Base-by-base conservation (phyloP, 345 rosid species). In the Raphanus sativus region DNA sequence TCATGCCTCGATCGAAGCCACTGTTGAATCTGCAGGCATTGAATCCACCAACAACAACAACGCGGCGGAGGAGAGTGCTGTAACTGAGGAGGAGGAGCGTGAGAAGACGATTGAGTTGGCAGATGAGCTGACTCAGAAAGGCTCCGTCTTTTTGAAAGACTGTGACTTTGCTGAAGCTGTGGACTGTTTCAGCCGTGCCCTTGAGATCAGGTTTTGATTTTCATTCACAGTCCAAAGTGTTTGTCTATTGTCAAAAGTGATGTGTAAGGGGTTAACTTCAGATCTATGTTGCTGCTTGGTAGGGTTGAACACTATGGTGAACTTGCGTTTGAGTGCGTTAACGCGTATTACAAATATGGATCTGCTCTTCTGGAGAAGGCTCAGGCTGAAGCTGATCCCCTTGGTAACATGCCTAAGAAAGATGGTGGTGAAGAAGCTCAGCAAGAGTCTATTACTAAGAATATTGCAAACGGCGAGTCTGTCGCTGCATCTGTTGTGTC, bases 141-240 rank as follows among this genome's bases (percentile, higher is more conserved):
- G 96, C 61, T 69, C 81, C 10, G 33, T 6, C 8, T 96, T 90
- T 26, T 61, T 95, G 64, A 91, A 81, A 67, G 94, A 88, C 40
- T 70, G 72, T 2, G 95, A 95, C 74, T 86, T 78, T 63, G 75
- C 65, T 4, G 94, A 92, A 82, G 99, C 99, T 16, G 88, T 88
- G 8, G 98, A 95, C 32, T 95, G 92, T 86, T 91, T 89, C 54
- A 90, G 98, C 85, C 99, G 98, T 45, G 88, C 94, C 67, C 90
- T 95, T 9, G 97, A 95, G 73, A 92, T 92, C 87, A 88, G 93
- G 99, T 38, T 94, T 73, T 58, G 21, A 21, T 13, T n/a, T 0
- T 30, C 33, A 1, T 59, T 71, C 38, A 0, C 2, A 40, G 13
- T 40, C 10, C 2, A 13, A 13, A 40, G 1, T 40, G 21, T 21